Conservation (phyloP, 1,284 basidiomycete species). For the Ustilago trichophora region DNA sequence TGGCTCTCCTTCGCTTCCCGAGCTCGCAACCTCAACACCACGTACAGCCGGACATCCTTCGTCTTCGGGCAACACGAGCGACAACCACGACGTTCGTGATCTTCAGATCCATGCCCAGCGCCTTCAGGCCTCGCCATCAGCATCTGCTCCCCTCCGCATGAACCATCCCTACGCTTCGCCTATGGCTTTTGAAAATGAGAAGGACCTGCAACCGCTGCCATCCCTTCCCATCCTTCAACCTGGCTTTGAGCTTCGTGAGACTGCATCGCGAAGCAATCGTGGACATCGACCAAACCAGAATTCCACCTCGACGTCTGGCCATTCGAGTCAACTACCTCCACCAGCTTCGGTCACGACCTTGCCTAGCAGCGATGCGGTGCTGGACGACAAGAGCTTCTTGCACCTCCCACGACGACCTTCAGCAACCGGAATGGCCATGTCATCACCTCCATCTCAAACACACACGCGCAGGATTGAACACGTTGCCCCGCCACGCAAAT, state of each 20-base stretch:
- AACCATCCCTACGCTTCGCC: conserved; percentile 25
- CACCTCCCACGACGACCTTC: neutral
- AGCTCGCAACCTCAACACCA: conserved; percentile 13
- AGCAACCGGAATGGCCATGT: neutral
- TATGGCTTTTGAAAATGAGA: conserved; percentile 2
- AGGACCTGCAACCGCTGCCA: neutral
- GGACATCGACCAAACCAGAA: conserved; percentile 6
- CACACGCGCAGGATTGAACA: neutral
- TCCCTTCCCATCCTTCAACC: neutral
- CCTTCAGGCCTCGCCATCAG: conserved; percentile 10
- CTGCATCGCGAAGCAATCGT: neutral
- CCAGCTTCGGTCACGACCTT: neutral
- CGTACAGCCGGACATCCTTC: conserved; percentile 2
- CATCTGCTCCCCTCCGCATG: conserved; percentile 13
- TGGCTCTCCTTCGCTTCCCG: conserved; percentile 32
- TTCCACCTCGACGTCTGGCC: conserved; percentile 4
- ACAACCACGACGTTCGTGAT: conserved; percentile 4
- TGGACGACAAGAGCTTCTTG: conserved; percentile 9
- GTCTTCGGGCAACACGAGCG: conserved; percentile 14
- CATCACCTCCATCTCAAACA: neutral
- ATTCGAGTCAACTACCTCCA: conserved; percentile 2
- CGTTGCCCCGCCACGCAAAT: conserved; percentile 13
- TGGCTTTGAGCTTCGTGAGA: neutral
- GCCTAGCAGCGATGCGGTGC: neutral
- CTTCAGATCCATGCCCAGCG: neutral